phyloP scores from a whole-genome alignment of 345 rosid species.

The Eucalyptus polyanthemos region DNA sequence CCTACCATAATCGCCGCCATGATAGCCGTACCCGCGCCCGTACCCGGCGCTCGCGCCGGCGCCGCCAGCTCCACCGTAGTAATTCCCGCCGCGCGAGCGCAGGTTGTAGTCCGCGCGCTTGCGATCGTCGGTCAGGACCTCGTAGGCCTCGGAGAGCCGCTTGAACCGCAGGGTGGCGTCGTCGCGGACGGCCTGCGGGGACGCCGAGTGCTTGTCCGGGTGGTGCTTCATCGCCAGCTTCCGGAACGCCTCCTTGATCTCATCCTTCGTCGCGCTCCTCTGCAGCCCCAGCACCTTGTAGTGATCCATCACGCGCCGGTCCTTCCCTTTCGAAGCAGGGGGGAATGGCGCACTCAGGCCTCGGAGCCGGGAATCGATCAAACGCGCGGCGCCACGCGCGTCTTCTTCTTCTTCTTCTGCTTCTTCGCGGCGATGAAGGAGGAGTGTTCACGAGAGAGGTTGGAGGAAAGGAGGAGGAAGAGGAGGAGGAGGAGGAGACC shows the following conservation, averaged over 20 bases:
- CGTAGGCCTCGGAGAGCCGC: slow-evolving; percentile 81
- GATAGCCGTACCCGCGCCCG: slow-evolving; percentile 11
- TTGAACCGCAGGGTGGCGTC: slow-evolving; percentile 59
- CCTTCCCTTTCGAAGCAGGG: not conserved
- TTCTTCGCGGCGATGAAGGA: not conserved
- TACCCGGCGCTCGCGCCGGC: slow-evolving; percentile 1
- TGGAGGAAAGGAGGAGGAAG: not conserved
- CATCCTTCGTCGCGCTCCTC: slow-evolving; percentile 56
- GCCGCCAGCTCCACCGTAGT: slow-evolving; percentile 1
- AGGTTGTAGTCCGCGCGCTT: slow-evolving; percentile 63
- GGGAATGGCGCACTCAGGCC: not conserved
- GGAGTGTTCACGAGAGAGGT: not conserved
- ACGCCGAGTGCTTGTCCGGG: slow-evolving; percentile 77
- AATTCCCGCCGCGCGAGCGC: slow-evolving; percentile 3
- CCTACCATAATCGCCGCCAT: not conserved
- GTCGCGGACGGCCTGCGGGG: slow-evolving; percentile 36
- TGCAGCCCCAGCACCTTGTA: slow-evolving; percentile 57
- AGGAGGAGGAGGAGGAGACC: not conserved
- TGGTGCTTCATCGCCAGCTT: slow-evolving; percentile 60
- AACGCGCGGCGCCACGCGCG: not conserved
- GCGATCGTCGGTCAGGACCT: slow-evolving; percentile 44
- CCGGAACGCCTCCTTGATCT: slow-evolving; percentile 76
- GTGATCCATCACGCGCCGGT: slow-evolving; percentile 36
- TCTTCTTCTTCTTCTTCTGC: not conserved
- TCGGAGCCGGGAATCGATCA: not conserved